Percentiles rank a stretch among this genome's conserved stretches.
phyloP scores from a whole-genome alignment of 352 stramenopile genomes.

The Phytophthora tubulina region DNA sequence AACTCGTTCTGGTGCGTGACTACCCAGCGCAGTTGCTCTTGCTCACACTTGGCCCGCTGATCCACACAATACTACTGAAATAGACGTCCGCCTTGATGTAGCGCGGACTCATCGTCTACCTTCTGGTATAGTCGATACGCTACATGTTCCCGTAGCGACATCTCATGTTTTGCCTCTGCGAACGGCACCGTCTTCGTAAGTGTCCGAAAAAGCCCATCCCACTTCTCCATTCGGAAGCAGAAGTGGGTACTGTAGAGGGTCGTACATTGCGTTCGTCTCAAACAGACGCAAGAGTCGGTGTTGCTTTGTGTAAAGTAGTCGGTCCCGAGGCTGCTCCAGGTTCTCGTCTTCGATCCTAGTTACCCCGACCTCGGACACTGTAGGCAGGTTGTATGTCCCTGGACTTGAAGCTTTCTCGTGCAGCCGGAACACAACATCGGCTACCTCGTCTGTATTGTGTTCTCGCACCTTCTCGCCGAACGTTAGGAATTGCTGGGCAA shows the following conservation, averaged over 20 bases:
- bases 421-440: not conserved
- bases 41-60: too few species aligned
- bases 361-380: not conserved
- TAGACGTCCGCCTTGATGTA: too few species aligned
- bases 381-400: conserved; percentile 12
- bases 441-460: not conserved
- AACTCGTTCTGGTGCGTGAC: too few species aligned
- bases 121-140: not conserved
- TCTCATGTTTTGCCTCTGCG: not conserved
- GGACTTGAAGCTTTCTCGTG: not conserved
- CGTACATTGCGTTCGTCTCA: conserved; percentile 14
- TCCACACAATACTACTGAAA: too few species aligned
- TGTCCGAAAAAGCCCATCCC: conserved; percentile 13
- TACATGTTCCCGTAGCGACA: not conserved
- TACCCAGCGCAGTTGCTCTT: too few species aligned
- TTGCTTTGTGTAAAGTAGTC: not conserved
- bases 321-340: not conserved
- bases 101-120: not conserved
- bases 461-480: conserved; percentile 5
- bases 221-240: conserved; percentile 9
- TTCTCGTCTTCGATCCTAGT: not conserved
- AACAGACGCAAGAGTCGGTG: not conserved
- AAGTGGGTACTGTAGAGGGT: conserved; percentile 14
- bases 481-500: conserved; percentile 2
- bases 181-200: not conserved